Evolutionary conservation across 2,329 filamentous ascomycete genomes (phyloP).

Genomic region (Pezicula carpinea): DNA sequence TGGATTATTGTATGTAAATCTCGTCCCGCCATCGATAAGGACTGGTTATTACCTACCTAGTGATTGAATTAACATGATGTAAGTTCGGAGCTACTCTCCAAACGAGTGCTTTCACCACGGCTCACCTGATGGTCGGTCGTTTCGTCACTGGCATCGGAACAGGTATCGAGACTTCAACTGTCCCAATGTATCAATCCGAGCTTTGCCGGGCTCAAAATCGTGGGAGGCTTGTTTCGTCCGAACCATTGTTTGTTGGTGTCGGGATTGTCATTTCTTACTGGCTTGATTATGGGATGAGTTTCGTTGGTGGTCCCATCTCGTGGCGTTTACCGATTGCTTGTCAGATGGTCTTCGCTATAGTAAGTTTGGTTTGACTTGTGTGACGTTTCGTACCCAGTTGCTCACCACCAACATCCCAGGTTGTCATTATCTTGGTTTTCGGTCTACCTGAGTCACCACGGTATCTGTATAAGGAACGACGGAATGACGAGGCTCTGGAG

Average conservation of each 20-base stretch:
- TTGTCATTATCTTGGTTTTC: constrained; percentile 21
- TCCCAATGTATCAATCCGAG: constrained; percentile 40
- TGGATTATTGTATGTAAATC: constrained; percentile 19
- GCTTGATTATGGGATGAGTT: constrained; percentile 27
- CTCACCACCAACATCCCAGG: no score
- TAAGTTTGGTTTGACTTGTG: no score
- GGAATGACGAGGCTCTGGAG: constrained; percentile 25
- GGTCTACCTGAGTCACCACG: constrained; percentile 26
- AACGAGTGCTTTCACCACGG: constrained; percentile 27
- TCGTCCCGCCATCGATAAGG: neutral
- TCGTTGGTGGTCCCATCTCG: constrained; percentile 15
- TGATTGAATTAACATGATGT: constrained; percentile 2
- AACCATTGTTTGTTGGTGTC: constrained; percentile 18
- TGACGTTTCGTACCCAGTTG: no score
- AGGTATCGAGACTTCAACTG: constrained; percentile 29
- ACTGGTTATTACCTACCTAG: neutral
- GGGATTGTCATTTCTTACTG: constrained; percentile 27
- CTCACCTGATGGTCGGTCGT: constrained; percentile 36
- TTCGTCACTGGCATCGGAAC: constrained; percentile 22
- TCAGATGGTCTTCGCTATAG: constrained; percentile 25
- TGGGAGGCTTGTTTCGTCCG: constrained; percentile 38
- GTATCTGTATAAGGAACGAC: constrained; percentile 25
- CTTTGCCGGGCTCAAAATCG: constrained; percentile 36
- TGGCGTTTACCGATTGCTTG: constrained; percentile 26
- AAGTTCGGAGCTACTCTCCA: constrained; percentile 21